Base-by-base conservation (phyloP, 768 basidiomycete species). In the Trametes sanguinea region DNA sequence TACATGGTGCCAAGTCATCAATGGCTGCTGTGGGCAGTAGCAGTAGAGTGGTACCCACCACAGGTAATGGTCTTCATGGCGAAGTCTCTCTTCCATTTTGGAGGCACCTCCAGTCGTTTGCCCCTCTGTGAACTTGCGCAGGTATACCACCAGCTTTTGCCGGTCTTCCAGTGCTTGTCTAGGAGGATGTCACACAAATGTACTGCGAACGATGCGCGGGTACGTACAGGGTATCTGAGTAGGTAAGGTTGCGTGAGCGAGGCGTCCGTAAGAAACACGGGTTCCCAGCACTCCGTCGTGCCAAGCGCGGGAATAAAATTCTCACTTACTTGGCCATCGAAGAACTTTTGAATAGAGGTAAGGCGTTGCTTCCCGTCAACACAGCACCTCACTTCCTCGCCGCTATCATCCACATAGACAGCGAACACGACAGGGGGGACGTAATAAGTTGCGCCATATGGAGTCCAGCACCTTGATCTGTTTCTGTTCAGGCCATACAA, bases 401-500 rank as follows among this genome's bases (percentile, higher is more conserved):
- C 80, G 0, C 79, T 77, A 2, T 76, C 76, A 57, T 81, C 79
- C 14, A 71, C 70, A 8, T 47, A 65, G 2, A 80, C 74, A 0
- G 78, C 76, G 50, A 84, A 84, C 45, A 85, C 78, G 45, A 84
- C 72, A 0, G 80, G 83, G 0, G 83, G 82, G 5, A 83, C 75
- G 64, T 82, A 82, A 75, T 74, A 78, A 78, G 76, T 90, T 82
- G 57, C 79, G 75, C 47, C 79, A 81, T 16, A 83, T 75, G 0
- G 81, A 84, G 65, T 83, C 80, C 7, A 85, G 74, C 48, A 85
- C 74, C 46, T 75, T 76, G 63, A 78, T 78, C 66, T 92, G 88
- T 67, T 92, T 92, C 47, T 72, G 71, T 55, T 83, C 81, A 0
- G 87, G 79, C 91, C 92, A 93, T 2, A 93, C 91, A 17, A 93